phyloP scores from a whole-genome alignment of 2,329 filamentous ascomycete genomes.

The Botryotinia globosa region DNA sequence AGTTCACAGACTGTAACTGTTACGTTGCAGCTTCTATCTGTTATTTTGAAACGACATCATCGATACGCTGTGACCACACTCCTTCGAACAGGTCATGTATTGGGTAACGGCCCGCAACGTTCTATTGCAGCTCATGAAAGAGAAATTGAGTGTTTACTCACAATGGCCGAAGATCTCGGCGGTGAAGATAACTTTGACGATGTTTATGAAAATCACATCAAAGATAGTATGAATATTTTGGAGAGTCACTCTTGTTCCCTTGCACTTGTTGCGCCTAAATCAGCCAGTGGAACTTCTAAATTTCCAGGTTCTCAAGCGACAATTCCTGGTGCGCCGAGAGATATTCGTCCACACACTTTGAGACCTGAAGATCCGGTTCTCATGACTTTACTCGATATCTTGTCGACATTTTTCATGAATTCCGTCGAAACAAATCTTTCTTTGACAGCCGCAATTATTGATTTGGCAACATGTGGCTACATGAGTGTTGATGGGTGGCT shows the following conservation, averaged over 20 bases:
- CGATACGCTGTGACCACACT: conserved; percentile 78
- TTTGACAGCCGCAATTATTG: conserved; percentile 78
- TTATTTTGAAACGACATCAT: conserved; percentile 84
- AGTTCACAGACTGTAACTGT: conserved; percentile 89
- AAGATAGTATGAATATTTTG: conserved; percentile 66
- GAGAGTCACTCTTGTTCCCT: conserved; percentile 73
- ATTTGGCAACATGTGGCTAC: conserved; percentile 79
- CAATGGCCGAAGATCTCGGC: conserved; percentile 65
- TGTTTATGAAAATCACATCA: conserved; percentile 67
- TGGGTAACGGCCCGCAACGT: conserved; percentile 53
- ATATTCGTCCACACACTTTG: conserved; percentile 59
- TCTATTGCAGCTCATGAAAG: conserved; percentile 73
- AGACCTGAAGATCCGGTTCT: conserved; percentile 61
- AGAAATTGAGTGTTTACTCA: conserved; percentile 70
- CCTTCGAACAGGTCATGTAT: conserved; percentile 61
- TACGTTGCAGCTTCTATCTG: conserved; percentile 81
- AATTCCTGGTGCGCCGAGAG: conserved; percentile 59
- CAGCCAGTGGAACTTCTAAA: conserved; percentile 55
- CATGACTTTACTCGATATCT: conserved; percentile 64
- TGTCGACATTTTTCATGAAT: conserved; percentile 84
- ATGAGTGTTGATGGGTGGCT: conserved; percentile 91
- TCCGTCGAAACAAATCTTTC: conserved; percentile 87
- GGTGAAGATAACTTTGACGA: conserved; percentile 69
- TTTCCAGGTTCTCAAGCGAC: conserved; percentile 54
- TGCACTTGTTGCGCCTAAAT: conserved; percentile 61